Conservation (phyloP, 352 stramenopile genomes). For the Phytopythium litorale region DNA sequence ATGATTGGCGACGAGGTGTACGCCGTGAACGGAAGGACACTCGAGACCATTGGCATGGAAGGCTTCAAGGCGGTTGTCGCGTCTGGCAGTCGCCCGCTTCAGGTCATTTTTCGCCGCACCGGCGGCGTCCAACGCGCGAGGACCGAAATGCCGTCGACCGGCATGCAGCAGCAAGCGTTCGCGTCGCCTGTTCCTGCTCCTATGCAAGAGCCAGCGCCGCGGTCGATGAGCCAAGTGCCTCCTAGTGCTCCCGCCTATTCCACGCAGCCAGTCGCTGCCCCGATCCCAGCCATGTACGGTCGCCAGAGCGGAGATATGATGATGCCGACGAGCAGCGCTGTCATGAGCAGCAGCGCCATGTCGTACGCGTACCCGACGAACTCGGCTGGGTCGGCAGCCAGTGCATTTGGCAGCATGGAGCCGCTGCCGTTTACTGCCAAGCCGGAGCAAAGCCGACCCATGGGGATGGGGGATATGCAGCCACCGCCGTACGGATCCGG, state of each 20-base stretch:
- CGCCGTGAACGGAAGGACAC: constrained; percentile 60
- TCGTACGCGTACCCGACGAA: constrained; percentile 1
- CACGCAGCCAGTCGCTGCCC: neutral
- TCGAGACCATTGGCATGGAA: constrained; percentile 77
- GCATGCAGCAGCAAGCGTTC: neutral
- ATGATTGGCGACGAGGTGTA: constrained; percentile 74
- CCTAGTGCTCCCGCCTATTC: neutral
- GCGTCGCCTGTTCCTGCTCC: neutral
- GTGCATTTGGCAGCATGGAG: constrained; percentile 1
- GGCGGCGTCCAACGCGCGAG: neutral
- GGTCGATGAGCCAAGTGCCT: neutral
- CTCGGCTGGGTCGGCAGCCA: neutral
- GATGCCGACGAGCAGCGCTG: neutral
- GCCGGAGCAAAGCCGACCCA: neutral
- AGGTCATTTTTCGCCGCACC: constrained; percentile 62
- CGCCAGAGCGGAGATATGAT: constrained; percentile 2
- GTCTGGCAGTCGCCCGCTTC: constrained; percentile 51
- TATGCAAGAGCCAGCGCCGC: neutral
- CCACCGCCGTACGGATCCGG: neutral
- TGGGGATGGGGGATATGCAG: neutral
- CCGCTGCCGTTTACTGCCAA: constrained; percentile 6
- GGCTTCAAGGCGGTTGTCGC: constrained; percentile 72
- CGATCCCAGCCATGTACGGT: neutral
- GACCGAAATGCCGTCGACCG: neutral
- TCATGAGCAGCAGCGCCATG: neutral